Base-by-base conservation (phyloP, 306 rosid genomes). In the Lagenaria siceraria region DNA sequence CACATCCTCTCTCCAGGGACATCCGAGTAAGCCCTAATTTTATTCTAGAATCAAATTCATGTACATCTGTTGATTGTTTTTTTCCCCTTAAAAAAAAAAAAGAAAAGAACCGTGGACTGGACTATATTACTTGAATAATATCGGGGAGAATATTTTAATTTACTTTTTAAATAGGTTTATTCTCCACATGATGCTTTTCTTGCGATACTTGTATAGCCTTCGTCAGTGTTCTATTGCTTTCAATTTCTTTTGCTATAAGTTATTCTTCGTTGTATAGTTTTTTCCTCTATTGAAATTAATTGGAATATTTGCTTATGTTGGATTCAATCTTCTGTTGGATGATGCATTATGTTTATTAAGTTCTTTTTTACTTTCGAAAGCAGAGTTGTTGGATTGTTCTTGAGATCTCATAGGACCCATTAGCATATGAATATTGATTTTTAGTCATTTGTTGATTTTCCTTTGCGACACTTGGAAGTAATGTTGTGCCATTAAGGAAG, bases 1-100 rank as follows among this genome's bases (percentile, higher is more conserved):
- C 98, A 4, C 99, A 96, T 68, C 98, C 99, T 54, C 98, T 92
- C 29, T 96, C 99, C 12, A 83, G 99, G 79, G 99, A 96, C 80
- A 89, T 96, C 81, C 86, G 98, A 78, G 99, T 96, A 60, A 87
- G 92, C 84, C 11, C 33, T 56, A 36, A 15, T 43, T 66, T 14
- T 29, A 60, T 64, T 51, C 21, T 8, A 12, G 7, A 31, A 71
- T 31, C 22, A 2, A 3, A 17, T 68, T 68, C 14, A 4, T 58
- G 35, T 51, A 8, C 6, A 7, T 25, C 24, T 43, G 4, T 59
- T 7, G 21, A 42, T 6, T 42, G 15, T 5, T 46, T 29, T 31
- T 18, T 25, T n/a, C n/a, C n/a, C n/a, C n/a, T n/a, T n/a, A n/a
- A n/a, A n/a, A n/a, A n/a, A 5, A 36, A 25, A 63, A 17, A 3